Evolutionary conservation across 176 grass and related monocot species (phyloP).

Genomic region (Carex pumila): DNA sequence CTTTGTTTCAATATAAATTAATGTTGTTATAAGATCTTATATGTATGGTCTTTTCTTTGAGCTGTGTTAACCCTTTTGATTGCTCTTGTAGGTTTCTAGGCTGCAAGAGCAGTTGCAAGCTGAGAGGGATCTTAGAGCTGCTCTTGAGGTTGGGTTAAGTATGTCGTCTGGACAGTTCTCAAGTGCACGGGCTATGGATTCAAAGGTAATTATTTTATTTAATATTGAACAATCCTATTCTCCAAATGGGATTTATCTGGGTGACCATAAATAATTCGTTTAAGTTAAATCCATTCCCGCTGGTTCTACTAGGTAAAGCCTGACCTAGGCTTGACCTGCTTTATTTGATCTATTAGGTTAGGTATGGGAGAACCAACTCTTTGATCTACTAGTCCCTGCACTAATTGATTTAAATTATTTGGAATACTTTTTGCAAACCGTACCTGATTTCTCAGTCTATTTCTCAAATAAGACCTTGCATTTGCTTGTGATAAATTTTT

Average conservation of each 20-base stretch:
- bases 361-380: background rate
- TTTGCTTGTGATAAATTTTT: background rate
- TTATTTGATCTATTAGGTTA: background rate
- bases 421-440: background rate
- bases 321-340: background rate
- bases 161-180: conserved; percentile 91
- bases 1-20: background rate
- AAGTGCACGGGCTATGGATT: conserved; percentile 67
- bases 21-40: background rate
- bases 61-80: conserved; percentile 19
- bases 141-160: conserved; percentile 92
- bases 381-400: background rate
- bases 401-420: background rate
- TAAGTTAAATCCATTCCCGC: background rate
- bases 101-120: conserved; percentile 97
- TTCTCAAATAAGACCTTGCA: background rate
- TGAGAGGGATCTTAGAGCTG: conserved; percentile 97
- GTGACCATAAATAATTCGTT: background rate
- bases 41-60: background rate
- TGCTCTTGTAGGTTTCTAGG: conserved; percentile 68
- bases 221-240: background rate
- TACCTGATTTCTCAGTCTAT: background rate
- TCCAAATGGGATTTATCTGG: background rate
- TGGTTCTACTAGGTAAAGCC: background rate
- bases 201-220: conserved; percentile 43